A percentile compares a stretch with the other conserved stretches of the same genome.
These are phyloP conservation scores for Knoxdaviesia capensis DNA, from an alignment of 2,329 filamentous ascomycete species.

Conservation along the genomic window DNA sequence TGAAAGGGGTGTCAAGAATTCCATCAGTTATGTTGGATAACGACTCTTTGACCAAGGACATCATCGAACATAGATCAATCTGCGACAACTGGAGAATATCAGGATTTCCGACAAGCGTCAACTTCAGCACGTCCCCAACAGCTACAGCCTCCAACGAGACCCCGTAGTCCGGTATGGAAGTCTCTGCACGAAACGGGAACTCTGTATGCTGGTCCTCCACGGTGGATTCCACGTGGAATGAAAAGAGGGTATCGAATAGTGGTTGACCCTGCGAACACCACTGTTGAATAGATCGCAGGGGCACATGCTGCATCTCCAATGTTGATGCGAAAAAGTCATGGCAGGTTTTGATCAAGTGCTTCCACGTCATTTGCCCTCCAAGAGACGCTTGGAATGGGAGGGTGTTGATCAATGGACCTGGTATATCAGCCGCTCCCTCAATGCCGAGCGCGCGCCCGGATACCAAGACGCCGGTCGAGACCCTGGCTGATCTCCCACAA, in stretches of 20 bases:
- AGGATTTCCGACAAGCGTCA: too few species aligned
- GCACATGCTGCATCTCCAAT: conserved; percentile 57
- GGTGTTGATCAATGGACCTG: conserved; percentile 83
- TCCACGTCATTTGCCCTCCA: conserved; percentile 29
- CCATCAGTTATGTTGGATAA: too few species aligned
- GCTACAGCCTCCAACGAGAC: conserved; percentile 50
- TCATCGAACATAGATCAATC: too few species aligned
- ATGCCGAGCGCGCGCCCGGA: conserved; percentile 60
- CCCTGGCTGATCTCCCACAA: conserved; percentile 18
- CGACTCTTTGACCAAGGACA: too few species aligned
- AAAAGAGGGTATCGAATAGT: conserved; percentile 66
- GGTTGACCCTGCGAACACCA: conserved; percentile 43
- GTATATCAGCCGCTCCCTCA: conserved; percentile 40
- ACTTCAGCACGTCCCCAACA: too few species aligned
- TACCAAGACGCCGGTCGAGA: conserved; percentile 52
- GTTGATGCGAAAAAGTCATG: conserved; percentile 51
- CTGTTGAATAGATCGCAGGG: conserved; percentile 62
- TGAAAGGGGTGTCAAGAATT: too few species aligned
- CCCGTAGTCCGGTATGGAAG: conserved; percentile 44
- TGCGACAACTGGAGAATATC: too few species aligned
- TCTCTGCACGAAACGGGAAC: conserved; percentile 8
- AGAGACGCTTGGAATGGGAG: conserved; percentile 45
- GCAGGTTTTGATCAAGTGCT: conserved; percentile 36
- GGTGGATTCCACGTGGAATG: conserved; percentile 42
- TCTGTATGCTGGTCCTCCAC: too few species aligned